These are phyloP conservation scores for Hypoxylon sp. DNA, from an alignment of 2,329 filamentous ascomycete genomes.

Conservation along the genomic window DNA sequence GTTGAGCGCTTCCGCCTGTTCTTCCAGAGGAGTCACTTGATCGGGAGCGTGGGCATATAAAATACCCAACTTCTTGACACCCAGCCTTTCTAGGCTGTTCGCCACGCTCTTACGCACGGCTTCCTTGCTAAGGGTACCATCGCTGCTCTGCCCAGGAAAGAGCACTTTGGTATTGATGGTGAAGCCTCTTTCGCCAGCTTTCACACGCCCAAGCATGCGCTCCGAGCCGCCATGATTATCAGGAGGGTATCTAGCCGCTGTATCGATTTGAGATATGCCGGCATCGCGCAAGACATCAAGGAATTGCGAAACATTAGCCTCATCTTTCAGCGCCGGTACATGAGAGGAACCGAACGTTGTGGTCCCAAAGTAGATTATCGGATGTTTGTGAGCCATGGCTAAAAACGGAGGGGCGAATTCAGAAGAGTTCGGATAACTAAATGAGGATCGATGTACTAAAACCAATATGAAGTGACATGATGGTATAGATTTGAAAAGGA, in stretches of 20 bases:
- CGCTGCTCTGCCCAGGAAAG: conserved; percentile 31
- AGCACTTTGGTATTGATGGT: conserved; percentile 42
- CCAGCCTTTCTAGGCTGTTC: conserved; percentile 17
- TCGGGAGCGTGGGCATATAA: conserved; percentile 36
- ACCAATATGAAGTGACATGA: background rate
- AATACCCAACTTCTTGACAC: conserved; percentile 27
- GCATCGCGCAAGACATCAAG: conserved; percentile 16
- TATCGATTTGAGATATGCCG: conserved; percentile 29
- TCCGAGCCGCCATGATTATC: conserved; percentile 35
- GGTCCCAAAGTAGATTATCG: conserved; percentile 25
- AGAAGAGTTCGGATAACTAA: background rate
- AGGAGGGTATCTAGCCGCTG: conserved; percentile 32
- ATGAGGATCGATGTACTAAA: background rate
- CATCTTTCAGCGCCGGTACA: conserved; percentile 22
- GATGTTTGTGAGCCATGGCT: conserved; percentile 18
- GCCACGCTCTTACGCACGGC: conserved; percentile 30
- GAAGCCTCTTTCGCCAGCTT: conserved; percentile 27
- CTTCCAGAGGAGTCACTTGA: conserved; percentile 30
- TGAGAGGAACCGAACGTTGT: conserved; percentile 25
- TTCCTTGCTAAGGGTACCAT: conserved; percentile 26
- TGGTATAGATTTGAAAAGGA: background rate
- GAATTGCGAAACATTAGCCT: conserved; percentile 17
- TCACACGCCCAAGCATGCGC: conserved; percentile 32
- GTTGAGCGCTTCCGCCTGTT: conserved; percentile 41
- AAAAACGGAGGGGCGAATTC: background rate